Evolutionary conservation across 2,329 filamentous ascomycete species (phyloP).

Genomic region (Ophiocordyceps camponoti-saundersi): DNA sequence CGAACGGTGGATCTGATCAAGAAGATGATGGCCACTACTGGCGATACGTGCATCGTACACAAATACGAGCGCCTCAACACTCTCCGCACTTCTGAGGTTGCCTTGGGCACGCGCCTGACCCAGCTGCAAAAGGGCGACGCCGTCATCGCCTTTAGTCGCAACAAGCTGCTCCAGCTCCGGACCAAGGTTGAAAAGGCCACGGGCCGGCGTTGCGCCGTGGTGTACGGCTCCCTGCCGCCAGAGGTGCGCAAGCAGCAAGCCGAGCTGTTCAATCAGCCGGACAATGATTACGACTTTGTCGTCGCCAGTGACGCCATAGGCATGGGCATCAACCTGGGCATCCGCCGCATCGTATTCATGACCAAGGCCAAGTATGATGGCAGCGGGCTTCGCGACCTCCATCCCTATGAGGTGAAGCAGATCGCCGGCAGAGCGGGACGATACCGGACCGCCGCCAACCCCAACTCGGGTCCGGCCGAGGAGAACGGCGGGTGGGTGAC

Average conservation of each 20-base stretch:
- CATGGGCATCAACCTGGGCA: conserved; percentile 89
- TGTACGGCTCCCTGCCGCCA: conserved; percentile 82
- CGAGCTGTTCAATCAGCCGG: conserved; percentile 78
- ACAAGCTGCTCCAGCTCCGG: conserved; percentile 69
- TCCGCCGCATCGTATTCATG: conserved; percentile 83
- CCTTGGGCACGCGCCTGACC: conserved; percentile 45
- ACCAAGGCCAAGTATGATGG: conserved; percentile 58
- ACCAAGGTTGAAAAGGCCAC: conserved; percentile 59
- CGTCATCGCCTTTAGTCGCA: conserved; percentile 69
- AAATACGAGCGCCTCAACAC: conserved; percentile 71
- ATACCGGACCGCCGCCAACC: conserved; percentile 46
- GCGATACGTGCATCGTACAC: conserved; percentile 70
- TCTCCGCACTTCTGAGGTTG: conserved; percentile 45
- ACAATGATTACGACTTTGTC: conserved; percentile 90
- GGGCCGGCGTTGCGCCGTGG: conserved; percentile 69
- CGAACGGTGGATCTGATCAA: conserved; percentile 65
- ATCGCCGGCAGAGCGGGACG: conserved; percentile 87
- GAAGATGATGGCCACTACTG: conserved; percentile 59
- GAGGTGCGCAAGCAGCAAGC: conserved; percentile 89
- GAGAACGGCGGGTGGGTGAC: conserved; percentile 50
- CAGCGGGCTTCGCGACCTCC: conserved; percentile 34
- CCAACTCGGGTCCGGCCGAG: conserved; percentile 2
- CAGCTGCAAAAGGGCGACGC: conserved; percentile 78
- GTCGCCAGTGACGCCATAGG: conserved; percentile 93
- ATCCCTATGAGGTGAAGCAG: conserved; percentile 73